A percentile compares a stretch with the other conserved stretches of the same genome.
Conservation (phyloP, 768 basidiomycete genomes). For the Tulasnella calospora region DNA sequence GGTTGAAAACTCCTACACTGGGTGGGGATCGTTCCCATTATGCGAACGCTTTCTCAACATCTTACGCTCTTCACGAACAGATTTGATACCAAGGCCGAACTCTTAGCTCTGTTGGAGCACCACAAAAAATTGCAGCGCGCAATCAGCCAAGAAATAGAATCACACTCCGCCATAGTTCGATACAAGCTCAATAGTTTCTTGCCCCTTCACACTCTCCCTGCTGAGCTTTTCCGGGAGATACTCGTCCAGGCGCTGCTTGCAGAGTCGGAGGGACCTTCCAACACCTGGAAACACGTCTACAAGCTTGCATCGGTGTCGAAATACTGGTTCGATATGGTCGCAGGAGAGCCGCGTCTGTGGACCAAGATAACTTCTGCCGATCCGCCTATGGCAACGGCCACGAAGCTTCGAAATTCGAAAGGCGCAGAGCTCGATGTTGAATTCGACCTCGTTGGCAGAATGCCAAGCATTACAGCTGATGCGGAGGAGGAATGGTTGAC, state of each 20-base stretch:
- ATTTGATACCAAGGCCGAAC: background rate
- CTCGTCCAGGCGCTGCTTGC: background rate
- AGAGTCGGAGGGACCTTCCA: background rate
- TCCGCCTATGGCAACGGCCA: background rate
- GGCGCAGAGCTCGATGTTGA: background rate
- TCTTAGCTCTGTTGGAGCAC: background rate
- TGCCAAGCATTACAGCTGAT: background rate
- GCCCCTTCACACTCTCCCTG: background rate
- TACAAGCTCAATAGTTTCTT: background rate
- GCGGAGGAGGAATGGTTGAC: background rate
- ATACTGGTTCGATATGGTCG: background rate
- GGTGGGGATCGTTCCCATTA: too few relatives aligned
- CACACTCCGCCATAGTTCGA: background rate
- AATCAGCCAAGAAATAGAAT: background rate
- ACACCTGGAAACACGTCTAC: slow-evolving; percentile 2
- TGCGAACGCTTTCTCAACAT: too few relatives aligned
- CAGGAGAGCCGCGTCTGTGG: background rate
- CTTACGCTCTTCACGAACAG: background rate
- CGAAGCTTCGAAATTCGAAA: background rate
- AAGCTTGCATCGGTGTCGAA: background rate
- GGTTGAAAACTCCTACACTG: too few relatives aligned
- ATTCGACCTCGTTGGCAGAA: background rate
- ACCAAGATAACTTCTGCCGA: background rate
- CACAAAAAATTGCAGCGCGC: background rate
- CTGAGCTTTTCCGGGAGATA: background rate